These are phyloP conservation scores for Phyllachora maydis DNA, from an alignment of 2,329 filamentous ascomycete species.

Conservation along the genomic window DNA sequence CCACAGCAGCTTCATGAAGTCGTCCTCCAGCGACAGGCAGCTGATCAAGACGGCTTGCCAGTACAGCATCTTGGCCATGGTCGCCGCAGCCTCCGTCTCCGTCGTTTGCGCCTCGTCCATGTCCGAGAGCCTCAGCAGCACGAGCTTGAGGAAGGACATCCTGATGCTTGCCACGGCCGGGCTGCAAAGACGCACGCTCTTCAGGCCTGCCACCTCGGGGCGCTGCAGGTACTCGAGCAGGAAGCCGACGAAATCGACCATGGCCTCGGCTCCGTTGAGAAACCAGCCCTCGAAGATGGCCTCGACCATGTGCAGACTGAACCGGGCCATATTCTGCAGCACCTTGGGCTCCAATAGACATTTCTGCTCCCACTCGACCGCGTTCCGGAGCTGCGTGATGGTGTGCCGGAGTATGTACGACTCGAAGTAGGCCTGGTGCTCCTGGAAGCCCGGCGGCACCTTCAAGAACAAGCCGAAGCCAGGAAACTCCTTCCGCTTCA, in stretches of 20 bases:
- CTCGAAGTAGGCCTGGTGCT: conserved; percentile 89
- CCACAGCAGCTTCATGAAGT: conserved; percentile 69
- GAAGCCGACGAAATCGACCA: conserved; percentile 72
- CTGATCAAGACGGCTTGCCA: conserved; percentile 88
- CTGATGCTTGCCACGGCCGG: conserved; percentile 63
- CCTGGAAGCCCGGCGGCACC: conserved; percentile 78
- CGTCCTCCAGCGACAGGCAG: conserved; percentile 57
- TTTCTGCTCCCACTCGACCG: conserved; percentile 51
- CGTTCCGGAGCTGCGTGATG: conserved; percentile 47
- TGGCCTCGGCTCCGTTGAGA: conserved; percentile 61
- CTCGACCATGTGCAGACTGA: conserved; percentile 66
- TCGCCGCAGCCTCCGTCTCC: conserved; percentile 42
- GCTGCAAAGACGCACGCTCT: conserved; percentile 78
- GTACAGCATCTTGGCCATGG: conserved; percentile 74
- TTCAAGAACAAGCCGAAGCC: conserved; percentile 74
- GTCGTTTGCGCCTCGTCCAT: conserved; percentile 44
- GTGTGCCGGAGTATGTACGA: conserved; percentile 68
- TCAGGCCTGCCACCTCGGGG: conserved; percentile 60
- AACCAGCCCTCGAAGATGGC: conserved; percentile 96
- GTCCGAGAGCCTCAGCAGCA: conserved; percentile 67
- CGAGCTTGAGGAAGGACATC: conserved; percentile 55
- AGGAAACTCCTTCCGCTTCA: conserved; percentile 73
- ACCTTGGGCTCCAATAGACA: conserved; percentile 62
- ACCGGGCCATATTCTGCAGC: conserved; percentile 68
- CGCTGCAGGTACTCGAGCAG: conserved; percentile 77